Conservation (phyloP, 1,139 yeast species). For the Taphrina deformans region DNA sequence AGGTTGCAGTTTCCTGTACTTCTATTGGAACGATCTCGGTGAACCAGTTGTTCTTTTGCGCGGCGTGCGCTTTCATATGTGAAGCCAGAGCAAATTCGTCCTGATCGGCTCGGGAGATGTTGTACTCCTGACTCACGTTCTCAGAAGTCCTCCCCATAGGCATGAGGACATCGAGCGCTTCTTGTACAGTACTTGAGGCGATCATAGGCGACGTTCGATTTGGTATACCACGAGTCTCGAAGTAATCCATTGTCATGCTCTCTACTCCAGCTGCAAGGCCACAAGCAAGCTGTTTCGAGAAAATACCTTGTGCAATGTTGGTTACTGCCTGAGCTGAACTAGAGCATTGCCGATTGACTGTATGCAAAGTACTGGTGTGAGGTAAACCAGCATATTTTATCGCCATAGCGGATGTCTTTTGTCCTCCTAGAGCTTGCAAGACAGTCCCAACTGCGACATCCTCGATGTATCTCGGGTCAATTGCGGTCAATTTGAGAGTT, state of each 20-base stretch:
- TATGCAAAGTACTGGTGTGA: slow-evolving; percentile 47
- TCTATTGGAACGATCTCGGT: slow-evolving; percentile 54
- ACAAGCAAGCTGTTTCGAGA: slow-evolving; percentile 46
- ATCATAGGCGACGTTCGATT: slow-evolving; percentile 55
- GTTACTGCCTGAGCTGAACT: slow-evolving; percentile 51
- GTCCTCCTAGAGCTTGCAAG: slow-evolving; percentile 47
- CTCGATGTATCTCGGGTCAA: slow-evolving; percentile 45
- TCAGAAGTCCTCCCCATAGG: slow-evolving; percentile 50
- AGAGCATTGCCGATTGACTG: slow-evolving; percentile 51
- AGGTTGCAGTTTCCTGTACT: slow-evolving; percentile 45
- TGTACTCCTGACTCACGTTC: slow-evolving; percentile 45
- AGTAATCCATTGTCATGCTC: slow-evolving; percentile 51
- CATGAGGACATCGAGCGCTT: slow-evolving; percentile 48
- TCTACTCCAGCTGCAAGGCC: slow-evolving; percentile 53
- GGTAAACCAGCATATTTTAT: slow-evolving; percentile 49
- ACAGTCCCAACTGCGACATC: slow-evolving; percentile 48
- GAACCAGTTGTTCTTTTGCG: slow-evolving; percentile 48
- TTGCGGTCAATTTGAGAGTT: slow-evolving; percentile 47
- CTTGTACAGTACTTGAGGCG: slow-evolving; percentile 48
- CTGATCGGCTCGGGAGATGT: slow-evolving; percentile 44
- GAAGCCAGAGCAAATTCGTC: slow-evolving; percentile 49
- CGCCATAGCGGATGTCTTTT: slow-evolving; percentile 46
- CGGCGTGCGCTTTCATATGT: slow-evolving; percentile 48
- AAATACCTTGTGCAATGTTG: slow-evolving; percentile 46
- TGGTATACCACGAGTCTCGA: slow-evolving; percentile 45